Conservation (phyloP, 257 asterid genomes). For the Jaltomata sinuosa region DNA sequence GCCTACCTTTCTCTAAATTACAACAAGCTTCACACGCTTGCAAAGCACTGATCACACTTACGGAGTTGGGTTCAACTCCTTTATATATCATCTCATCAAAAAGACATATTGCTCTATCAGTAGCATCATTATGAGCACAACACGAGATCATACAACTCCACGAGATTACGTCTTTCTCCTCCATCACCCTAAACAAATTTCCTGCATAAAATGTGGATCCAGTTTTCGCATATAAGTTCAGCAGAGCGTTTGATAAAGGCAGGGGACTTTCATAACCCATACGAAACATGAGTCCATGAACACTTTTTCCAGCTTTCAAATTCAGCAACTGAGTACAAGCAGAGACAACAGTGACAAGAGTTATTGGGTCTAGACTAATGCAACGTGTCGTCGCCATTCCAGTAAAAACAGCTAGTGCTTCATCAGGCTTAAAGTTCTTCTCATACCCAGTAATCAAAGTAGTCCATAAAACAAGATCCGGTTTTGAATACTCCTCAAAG, state of each 20-base stretch:
- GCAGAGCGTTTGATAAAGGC: constrained; percentile 39
- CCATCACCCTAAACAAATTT: constrained; percentile 44
- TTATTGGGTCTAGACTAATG: constrained; percentile 28
- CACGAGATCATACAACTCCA: constrained; percentile 76
- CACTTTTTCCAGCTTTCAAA: constrained; percentile 46
- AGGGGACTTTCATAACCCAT: constrained; percentile 23
- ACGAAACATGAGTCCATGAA: constrained; percentile 50
- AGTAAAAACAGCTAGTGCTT: constrained; percentile 36
- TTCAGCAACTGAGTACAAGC: constrained; percentile 48
- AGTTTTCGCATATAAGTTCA: constrained; percentile 52
- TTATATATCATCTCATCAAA: constrained; percentile 35
- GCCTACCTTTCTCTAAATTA: constrained; percentile 37
- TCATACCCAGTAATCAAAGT: constrained; percentile 51
- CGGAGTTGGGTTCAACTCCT: constrained; percentile 41
- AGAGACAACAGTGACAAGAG: constrained; percentile 51
- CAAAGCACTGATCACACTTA: constrained; percentile 41
- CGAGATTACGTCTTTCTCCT: constrained; percentile 56
- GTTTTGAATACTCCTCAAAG: constrained; percentile 52
- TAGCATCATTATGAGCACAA: constrained; percentile 56
- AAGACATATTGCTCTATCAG: constrained; percentile 35
- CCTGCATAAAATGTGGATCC: constrained; percentile 30
- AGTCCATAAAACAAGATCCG: constrained; percentile 69
- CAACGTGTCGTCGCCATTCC: constrained; percentile 21
- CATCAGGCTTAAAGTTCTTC: constrained; percentile 33
- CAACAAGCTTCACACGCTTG: constrained; percentile 64